phyloP scores from a whole-genome alignment of 2,329 filamentous ascomycete genomes.

The Diaporthe vexans region DNA sequence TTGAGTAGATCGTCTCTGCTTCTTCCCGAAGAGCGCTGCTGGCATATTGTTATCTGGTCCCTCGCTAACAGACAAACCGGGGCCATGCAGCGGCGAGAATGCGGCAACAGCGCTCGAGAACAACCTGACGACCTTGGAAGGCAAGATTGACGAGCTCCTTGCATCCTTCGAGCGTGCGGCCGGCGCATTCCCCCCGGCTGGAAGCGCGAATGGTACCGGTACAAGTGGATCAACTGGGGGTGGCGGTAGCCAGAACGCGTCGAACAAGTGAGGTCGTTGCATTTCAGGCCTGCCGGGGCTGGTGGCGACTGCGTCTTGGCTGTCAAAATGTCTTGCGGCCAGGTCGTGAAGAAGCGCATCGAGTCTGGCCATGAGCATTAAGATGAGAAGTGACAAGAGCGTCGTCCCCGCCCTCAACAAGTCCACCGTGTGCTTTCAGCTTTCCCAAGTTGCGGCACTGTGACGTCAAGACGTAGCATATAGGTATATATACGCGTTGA shows the following conservation, averaged over 20 bases:
- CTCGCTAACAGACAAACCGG: background rate
- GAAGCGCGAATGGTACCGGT: slow-evolving; percentile 21
- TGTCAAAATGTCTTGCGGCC: background rate
- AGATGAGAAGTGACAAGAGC: background rate
- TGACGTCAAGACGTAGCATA: slow-evolving; percentile 8
- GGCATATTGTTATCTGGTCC: background rate
- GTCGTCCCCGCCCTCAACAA: background rate
- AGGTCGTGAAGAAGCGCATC: background rate
- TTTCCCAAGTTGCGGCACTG: background rate
- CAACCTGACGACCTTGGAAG: slow-evolving; percentile 65
- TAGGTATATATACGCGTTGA: background rate
- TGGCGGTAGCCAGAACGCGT: background rate
- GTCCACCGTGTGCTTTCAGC: background rate
- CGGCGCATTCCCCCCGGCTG: background rate
- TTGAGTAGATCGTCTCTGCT: background rate
- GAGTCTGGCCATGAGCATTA: background rate
- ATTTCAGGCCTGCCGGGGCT: background rate
- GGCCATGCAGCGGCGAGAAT: slow-evolving; percentile 63
- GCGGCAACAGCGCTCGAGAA: slow-evolving; percentile 66
- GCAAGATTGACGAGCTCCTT: slow-evolving; percentile 68
- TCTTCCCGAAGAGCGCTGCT: background rate
- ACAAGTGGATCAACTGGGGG: background rate
- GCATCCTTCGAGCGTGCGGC: slow-evolving; percentile 58
- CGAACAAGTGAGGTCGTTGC: slow-evolving; percentile 9
- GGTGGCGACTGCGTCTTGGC: too few species aligned